Evolutionary conservation across 1,284 basidiomycete genomes (phyloP).

Genomic region (Ceratobasidium sp.): DNA sequence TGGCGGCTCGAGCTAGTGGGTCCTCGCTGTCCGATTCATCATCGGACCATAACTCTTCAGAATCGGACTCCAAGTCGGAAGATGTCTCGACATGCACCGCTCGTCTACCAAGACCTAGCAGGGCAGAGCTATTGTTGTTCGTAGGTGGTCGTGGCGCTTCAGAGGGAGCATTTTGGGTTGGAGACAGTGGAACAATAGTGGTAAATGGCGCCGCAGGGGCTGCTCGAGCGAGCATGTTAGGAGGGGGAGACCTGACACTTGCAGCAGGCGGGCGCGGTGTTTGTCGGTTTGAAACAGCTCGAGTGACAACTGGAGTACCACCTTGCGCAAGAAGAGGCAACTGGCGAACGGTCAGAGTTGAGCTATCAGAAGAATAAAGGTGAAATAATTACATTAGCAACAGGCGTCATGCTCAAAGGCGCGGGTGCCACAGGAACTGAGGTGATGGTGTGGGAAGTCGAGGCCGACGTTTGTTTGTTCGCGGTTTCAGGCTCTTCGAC

Average conservation of each 20-base stretch:
- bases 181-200: conserved; percentile 7
- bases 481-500: conserved; percentile 20
- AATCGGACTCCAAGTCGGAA: conserved; percentile 60
- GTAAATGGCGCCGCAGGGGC: conserved; percentile 34
- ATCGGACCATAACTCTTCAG: conserved; percentile 60
- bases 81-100: conserved; percentile 46
- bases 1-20: conserved; percentile 57
- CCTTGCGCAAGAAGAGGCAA: background rate
- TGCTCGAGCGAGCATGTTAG: conserved; percentile 32
- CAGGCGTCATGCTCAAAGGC: conserved; percentile 30
- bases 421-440: conserved; percentile 17
- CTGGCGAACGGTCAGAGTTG: background rate
- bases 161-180: background rate
- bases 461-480: conserved; percentile 38
- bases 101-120: conserved; percentile 35
- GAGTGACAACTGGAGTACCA: background rate
- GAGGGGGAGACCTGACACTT: conserved; percentile 20
- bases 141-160: background rate
- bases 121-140: conserved; percentile 38
- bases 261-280: background rate
- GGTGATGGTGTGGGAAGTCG: conserved; percentile 36
- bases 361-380: background rate
- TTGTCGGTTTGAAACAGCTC: conserved; percentile 8
- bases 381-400: conserved; percentile 13
- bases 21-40: conserved; percentile 49